Evolutionary conservation across 2,329 filamentous ascomycete species (phyloP).

Genomic region (Colletotrichum lentis): DNA sequence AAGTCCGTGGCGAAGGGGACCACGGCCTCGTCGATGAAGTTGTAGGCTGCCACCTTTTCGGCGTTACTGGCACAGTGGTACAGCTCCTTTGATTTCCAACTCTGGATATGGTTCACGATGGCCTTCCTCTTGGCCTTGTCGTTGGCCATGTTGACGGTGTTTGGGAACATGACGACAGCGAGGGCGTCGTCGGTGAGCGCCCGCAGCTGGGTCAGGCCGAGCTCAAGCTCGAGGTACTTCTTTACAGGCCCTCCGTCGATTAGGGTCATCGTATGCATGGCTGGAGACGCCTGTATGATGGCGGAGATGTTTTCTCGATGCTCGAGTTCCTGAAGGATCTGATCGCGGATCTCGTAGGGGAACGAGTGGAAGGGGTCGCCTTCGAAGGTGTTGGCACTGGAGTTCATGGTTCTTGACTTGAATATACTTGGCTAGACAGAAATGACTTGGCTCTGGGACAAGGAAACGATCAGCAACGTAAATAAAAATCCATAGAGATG

Average conservation of each 20-base stretch:
- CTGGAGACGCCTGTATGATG: not conserved
- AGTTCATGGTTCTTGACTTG: not conserved
- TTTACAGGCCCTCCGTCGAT: not conserved
- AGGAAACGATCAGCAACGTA: not conserved
- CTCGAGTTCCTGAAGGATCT: not conserved
- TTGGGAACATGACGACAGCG: not conserved
- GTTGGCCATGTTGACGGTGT: not conserved
- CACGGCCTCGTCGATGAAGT: not conserved
- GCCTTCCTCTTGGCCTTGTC: not conserved
- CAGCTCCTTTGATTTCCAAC: not conserved
- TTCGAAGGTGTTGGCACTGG: not conserved
- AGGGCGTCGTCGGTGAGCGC: not conserved
- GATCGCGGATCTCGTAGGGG: not conserved
- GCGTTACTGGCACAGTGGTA: not conserved
- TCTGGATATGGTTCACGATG: not conserved
- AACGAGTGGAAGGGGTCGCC: not conserved
- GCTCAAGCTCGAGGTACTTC: not conserved
- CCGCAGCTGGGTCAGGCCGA: not conserved
- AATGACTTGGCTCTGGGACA: rapidly evolving
- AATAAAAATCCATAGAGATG: too few species aligned
- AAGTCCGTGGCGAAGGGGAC: conserved; percentile 16
- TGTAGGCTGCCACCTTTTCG: not conserved
- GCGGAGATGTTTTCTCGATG: not conserved
- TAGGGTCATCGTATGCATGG: not conserved
- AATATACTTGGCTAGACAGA: not conserved